A percentile compares a stretch with the other conserved stretches of the same genome.
phyloP scores from a whole-genome alignment of 495 filamentous ascomycete species.

The Xylaria bambusicola region DNA sequence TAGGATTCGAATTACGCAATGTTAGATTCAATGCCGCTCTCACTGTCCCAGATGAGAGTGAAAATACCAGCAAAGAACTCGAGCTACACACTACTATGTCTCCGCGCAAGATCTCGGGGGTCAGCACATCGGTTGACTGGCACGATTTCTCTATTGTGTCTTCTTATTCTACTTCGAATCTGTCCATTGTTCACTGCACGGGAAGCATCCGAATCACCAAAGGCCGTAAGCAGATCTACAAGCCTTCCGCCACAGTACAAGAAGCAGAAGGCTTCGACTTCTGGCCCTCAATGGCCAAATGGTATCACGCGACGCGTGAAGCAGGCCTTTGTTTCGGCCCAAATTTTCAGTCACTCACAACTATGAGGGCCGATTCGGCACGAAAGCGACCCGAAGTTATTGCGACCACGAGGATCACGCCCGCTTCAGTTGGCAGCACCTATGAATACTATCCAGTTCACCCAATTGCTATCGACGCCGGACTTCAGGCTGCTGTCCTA shows the following conservation, averaged over 20 bases:
- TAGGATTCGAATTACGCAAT: neutral
- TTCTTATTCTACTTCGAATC: slow-evolving; percentile 22
- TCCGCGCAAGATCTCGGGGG: slow-evolving; percentile 20
- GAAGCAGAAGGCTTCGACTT: neutral
- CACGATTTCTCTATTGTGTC: slow-evolving; percentile 32
- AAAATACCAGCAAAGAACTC: neutral
- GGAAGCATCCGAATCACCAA: slow-evolving; percentile 19
- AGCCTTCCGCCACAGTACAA: no score
- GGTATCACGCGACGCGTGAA: slow-evolving; percentile 16
- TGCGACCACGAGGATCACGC: neutral
- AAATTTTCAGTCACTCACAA: slow-evolving; percentile 16
- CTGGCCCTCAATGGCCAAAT: slow-evolving; percentile 11
- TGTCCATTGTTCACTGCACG: slow-evolving; percentile 24
- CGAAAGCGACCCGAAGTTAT: neutral
- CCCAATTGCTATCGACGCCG: slow-evolving; percentile 8
- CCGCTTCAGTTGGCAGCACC: no score
- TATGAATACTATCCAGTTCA: neutral
- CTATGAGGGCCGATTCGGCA: slow-evolving; percentile 5
- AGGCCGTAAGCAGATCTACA: no score
- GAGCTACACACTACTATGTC: slow-evolving; percentile 26
- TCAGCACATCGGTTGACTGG: slow-evolving; percentile 19
- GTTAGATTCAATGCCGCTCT: slow-evolving; percentile 13
- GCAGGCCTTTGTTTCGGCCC: slow-evolving; percentile 20
- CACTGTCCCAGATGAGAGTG: slow-evolving; percentile 2
- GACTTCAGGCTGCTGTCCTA: slow-evolving; percentile 21